Conservation (phyloP, 176 grass and related monocot species). For the Aegilops sharonensis region DNA sequence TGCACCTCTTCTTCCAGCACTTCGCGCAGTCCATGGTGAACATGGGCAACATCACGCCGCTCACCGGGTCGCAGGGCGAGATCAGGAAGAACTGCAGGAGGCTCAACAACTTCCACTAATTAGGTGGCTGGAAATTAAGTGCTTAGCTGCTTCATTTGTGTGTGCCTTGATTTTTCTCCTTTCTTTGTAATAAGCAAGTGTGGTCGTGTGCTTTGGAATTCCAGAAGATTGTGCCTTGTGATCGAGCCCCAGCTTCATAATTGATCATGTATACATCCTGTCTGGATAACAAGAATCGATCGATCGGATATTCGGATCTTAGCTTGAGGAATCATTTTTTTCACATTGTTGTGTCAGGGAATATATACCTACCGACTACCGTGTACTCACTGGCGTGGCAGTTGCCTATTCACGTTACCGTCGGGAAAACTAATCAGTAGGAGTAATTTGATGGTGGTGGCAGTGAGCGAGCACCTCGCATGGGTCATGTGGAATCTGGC, state of each 20-base stretch:
- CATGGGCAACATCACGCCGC: slow-evolving; percentile 81
- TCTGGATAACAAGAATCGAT: not conserved
- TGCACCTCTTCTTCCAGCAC: slow-evolving; percentile 74
- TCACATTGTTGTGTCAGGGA: not conserved
- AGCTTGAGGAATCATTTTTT: too few species aligned
- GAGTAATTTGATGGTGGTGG: not conserved
- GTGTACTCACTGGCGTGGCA: not conserved
- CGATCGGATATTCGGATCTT: too few species aligned
- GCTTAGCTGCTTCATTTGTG: not conserved
- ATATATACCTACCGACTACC: too few species aligned
- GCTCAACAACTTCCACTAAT: slow-evolving; percentile 49
- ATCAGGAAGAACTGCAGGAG: slow-evolving; percentile 95
- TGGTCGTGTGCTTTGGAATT: not conserved
- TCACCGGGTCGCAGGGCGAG: slow-evolving; percentile 59
- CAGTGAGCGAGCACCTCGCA: not conserved
- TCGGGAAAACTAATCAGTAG: not conserved
- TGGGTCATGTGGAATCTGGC: not conserved
- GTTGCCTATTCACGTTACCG: not conserved
- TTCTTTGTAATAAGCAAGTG: slow-evolving; percentile 35
- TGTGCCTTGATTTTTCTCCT: not conserved
- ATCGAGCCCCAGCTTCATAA: not conserved
- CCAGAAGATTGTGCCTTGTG: not conserved
- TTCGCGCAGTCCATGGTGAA: slow-evolving; percentile 87
- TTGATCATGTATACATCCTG: not conserved
- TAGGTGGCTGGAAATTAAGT: not conserved